Evolutionary conservation across 148 eudicot genomes (phyloP), one percentile per base, ranked within the genome.

Genomic region (Beta vulgaris): DNA sequence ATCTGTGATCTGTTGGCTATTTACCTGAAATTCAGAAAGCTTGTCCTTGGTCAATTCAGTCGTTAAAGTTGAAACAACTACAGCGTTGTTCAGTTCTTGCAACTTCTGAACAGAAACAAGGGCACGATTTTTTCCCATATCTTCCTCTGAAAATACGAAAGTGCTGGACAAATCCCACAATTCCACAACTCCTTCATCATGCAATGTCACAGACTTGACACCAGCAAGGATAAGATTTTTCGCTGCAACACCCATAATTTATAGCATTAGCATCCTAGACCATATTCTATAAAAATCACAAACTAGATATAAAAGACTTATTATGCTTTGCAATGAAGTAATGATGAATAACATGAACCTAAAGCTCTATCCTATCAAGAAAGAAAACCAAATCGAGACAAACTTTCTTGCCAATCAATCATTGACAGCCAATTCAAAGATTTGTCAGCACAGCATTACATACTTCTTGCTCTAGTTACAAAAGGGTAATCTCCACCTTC

Each of bases 211-310:
- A 67, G 96, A 91, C 89, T 87, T 91, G 48, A 91, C 92, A 69
- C 96, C 92, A 78, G 96, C 92, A 79, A 91, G 96, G 81, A 91
- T 80, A 63, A 91, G 92, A 79, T 91, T 88, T 74, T 91, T 91
- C 15, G 92, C 96, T 90, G 96, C 77, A 84, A 78, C 21, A 75
- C 14, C 54, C 53, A 51, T 21, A 49, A 60, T 73, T 57, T 14
- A 73, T 6, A 35, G 4, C 71, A 51, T 77, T 49, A 80, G 34
- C 61, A 57, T 23, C 55, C 14, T 35, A 32, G 14, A 55, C 36
- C 14, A 25, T 12, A 57, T 19, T 25, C 6, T 21, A 39, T 9
- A 13, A 26, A n/a, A 14, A 18, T 11, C 34, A 23, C 55, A 68
- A 15, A 49, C 7, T n/a, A n/a, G 9, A 46, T 57, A 39, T 37